Evolutionary conservation across 78 protist species (phyloP).

Genomic region (Dictyostelium citrinum): DNA sequence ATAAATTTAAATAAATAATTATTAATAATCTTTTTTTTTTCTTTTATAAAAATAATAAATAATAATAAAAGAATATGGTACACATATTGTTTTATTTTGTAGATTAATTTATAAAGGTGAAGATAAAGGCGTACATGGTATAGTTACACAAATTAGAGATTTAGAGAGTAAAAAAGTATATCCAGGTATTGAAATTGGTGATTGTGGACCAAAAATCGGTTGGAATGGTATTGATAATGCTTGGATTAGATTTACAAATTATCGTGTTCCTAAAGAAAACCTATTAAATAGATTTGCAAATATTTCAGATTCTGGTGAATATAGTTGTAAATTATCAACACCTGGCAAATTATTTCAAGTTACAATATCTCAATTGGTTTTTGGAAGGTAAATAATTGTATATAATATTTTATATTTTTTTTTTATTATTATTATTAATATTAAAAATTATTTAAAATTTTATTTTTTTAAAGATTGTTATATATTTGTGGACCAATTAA

Average conservation of each 20-base stretch:
- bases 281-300: constrained; percentile 76
- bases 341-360: constrained; percentile 58
- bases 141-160: constrained; percentile 36
- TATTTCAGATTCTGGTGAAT: constrained; percentile 62
- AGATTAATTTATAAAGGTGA: constrained; percentile 28
- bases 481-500: constrained; percentile 49
- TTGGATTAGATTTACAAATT: constrained; percentile 71
- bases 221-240: constrained; percentile 79
- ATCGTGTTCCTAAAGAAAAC: constrained; percentile 81
- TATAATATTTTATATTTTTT: no score
- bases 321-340: constrained; percentile 4
- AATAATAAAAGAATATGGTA: constrained; percentile 28
- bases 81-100: constrained; percentile 53
- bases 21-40: no score
- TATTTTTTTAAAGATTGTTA: constrained; percentile 9
- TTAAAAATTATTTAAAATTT: no score
- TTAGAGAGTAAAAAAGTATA: background rate
- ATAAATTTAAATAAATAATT: no score
- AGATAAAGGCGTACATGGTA: constrained; percentile 70
- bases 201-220: constrained; percentile 65
- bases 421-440: no score
- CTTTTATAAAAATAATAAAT: no score
- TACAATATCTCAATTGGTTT: constrained; percentile 62
- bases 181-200: constrained; percentile 49
- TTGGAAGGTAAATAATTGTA: no score